These are phyloP conservation scores for Prosopis cineraria DNA, from an alignment of 306 rosid genomes.

Conservation along the genomic window DNA sequence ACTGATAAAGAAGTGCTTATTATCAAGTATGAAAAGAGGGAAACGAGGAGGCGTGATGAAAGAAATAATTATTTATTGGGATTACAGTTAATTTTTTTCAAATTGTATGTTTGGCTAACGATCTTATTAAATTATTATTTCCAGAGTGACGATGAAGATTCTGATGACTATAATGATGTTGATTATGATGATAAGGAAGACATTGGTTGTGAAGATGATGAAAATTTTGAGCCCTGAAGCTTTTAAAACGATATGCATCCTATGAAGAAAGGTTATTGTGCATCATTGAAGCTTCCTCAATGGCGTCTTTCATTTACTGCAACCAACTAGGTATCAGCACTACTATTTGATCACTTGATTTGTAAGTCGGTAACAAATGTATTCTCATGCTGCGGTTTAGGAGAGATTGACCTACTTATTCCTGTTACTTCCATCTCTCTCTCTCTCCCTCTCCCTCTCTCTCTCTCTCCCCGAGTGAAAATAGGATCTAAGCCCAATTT, in stretches of 20 bases:
- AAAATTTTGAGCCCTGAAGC: conserved; percentile 32
- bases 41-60: conserved; percentile 21
- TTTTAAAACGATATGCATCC: conserved; percentile 20
- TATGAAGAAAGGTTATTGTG: conserved; percentile 36
- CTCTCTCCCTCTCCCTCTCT: not conserved
- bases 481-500: not conserved
- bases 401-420: not conserved
- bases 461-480: not conserved
- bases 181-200: conserved; percentile 34
- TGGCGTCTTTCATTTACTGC: conserved; percentile 28
- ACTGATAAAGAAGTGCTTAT: conserved; percentile 22
- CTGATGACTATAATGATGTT: conserved; percentile 39
- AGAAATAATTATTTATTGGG: not conserved
- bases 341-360: conserved; percentile 25
- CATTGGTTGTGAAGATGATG: conserved; percentile 40
- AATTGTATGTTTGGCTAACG: not conserved
- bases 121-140: conserved; percentile 32
- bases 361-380: conserved; percentile 14
- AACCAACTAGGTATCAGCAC: conserved; percentile 36
- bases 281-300: conserved; percentile 16
- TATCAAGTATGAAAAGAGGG: conserved; percentile 14
- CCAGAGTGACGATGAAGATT: conserved; percentile 67
- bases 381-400: not conserved
- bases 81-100: conserved; percentile 17
- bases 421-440: not conserved